These are phyloP conservation scores for Barbarea vulgaris DNA, from an alignment of 345 rosid genomes.

Conservation along the genomic window DNA sequence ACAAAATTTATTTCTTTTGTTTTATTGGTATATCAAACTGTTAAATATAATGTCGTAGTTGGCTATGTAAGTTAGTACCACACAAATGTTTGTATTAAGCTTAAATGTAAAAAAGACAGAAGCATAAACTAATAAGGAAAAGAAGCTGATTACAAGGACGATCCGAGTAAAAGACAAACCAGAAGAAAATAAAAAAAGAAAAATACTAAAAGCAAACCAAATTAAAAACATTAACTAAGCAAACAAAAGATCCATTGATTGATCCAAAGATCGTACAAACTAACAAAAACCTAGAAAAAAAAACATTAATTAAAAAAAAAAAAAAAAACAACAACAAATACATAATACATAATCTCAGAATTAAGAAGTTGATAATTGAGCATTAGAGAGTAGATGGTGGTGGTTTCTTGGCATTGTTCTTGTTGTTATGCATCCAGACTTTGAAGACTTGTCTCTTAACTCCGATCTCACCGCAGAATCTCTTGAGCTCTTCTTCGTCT, in stretches of 20 bases:
- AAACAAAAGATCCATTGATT: conserved; percentile 43
- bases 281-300: conserved; percentile 37
- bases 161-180: conserved; percentile 20
- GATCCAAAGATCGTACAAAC: conserved; percentile 45
- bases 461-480: conserved; percentile 66
- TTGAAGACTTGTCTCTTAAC: conserved; percentile 73
- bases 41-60: neutral
- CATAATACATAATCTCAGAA: conserved; percentile 31
- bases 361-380: conserved; percentile 12
- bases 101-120: conserved; percentile 35
- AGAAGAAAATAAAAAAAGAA: neutral
- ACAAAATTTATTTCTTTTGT: neutral
- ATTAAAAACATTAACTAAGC: conserved; percentile 36
- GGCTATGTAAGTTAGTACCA: conserved; percentile 5
- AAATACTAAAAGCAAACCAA: conserved; percentile 9
- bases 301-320: no score
- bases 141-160: conserved; percentile 36
- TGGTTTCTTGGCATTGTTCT: conserved; percentile 63
- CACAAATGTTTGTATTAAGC: conserved; percentile 12
- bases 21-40: neutral
- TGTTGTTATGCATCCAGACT: conserved; percentile 94
- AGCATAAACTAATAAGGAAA: conserved; percentile 29
- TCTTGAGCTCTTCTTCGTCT: conserved; percentile 66
- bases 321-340: neutral
- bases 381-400: conserved; percentile 15